A percentile compares a stretch with the other conserved stretches of the same genome.
Evolutionary conservation across 495 filamentous ascomycete species (phyloP).

Genomic region (Penicillium samsonianum): DNA sequence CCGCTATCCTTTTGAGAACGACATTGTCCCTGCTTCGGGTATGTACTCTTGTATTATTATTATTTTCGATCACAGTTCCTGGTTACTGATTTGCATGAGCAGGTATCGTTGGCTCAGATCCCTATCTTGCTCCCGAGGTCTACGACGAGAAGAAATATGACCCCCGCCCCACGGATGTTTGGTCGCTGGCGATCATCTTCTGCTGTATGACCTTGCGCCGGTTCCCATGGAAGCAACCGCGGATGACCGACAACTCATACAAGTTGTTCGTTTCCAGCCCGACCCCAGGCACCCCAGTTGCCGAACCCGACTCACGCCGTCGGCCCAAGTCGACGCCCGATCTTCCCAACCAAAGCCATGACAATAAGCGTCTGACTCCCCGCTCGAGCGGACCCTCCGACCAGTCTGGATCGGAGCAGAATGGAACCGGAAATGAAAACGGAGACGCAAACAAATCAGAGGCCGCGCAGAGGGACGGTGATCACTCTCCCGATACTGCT

Average conservation of each 20-base stretch:
- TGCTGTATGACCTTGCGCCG: slow-evolving; percentile 97
- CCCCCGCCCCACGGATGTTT: slow-evolving; percentile 90
- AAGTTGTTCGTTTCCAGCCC: slow-evolving; percentile 85
- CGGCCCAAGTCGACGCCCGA: slow-evolving; percentile 43
- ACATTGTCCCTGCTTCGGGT: slow-evolving; percentile 86
- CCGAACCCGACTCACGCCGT: slow-evolving; percentile 48
- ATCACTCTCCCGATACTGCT: slow-evolving; percentile 23
- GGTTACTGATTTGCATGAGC: slow-evolving; percentile 8
- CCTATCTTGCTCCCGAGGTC: slow-evolving; percentile 95
- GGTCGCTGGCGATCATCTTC: slow-evolving; percentile 98
- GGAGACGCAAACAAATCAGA: slow-evolving; percentile 18
- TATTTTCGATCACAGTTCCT: too few relatives aligned
- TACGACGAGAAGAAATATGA: slow-evolving; percentile 95
- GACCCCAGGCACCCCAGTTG: slow-evolving; percentile 49
- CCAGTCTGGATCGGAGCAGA: slow-evolving; percentile 19
- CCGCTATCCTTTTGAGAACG: slow-evolving; percentile 94
- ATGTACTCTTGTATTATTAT: slow-evolving; percentile 34
- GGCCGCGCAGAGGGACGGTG: slow-evolving; percentile 13
- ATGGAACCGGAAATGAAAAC: slow-evolving; percentile 19
- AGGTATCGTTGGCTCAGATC: slow-evolving; percentile 98
- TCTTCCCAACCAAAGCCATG: slow-evolving; percentile 31
- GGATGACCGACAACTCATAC: slow-evolving; percentile 90
- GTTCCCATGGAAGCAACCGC: slow-evolving; percentile 97
- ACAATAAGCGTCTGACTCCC: slow-evolving; percentile 25
- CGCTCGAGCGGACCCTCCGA: slow-evolving; percentile 17